A percentile compares a stretch with the other conserved stretches of the same genome.
These are phyloP conservation scores for Emericellopsis terricola DNA, from an alignment of 495 filamentous ascomycete species.

Conservation along the genomic window DNA sequence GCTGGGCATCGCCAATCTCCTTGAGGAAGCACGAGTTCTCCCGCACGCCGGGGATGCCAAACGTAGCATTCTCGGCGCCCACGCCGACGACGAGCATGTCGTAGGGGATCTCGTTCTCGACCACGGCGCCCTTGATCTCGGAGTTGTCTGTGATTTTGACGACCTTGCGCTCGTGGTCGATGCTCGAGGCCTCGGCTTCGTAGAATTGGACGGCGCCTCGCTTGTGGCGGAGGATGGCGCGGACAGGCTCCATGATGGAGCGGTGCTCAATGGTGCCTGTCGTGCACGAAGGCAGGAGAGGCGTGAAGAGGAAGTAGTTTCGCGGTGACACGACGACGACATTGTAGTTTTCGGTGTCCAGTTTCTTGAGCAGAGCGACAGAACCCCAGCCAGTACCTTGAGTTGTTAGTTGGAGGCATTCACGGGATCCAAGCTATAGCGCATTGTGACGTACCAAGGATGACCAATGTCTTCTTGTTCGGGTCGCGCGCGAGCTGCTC, in stretches of 20 bases:
- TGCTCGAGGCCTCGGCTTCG: constrained; percentile 94
- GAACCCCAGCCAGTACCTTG: constrained; percentile 91
- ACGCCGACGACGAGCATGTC: constrained; percentile 97
- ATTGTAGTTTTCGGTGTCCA: constrained; percentile 97
- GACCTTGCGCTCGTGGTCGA: constrained; percentile 81
- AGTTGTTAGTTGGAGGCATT: neutral
- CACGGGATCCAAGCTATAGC: neutral
- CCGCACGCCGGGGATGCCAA: constrained; percentile 87
- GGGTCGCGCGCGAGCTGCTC: constrained; percentile 71
- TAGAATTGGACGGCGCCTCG: constrained; percentile 84
- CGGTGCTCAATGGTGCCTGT: constrained; percentile 96
- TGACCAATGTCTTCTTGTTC: constrained; percentile 88
- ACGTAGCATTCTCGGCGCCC: constrained; percentile 95
- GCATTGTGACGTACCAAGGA: constrained; percentile 53
- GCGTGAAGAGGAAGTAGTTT: constrained; percentile 99
- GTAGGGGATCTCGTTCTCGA: constrained; percentile 79
- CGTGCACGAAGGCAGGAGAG: constrained; percentile 88
- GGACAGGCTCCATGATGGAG: constrained; percentile 97
- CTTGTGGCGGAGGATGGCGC: constrained; percentile 87
- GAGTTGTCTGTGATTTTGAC: constrained; percentile 82
- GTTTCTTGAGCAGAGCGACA: constrained; percentile 90
- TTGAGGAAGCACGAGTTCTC: constrained; percentile 97
- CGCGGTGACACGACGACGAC: constrained; percentile 90
- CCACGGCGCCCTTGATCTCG: constrained; percentile 71
- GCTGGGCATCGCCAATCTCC: constrained; percentile 88